phyloP scores from a whole-genome alignment of 495 filamentous ascomycete genomes.

The Rostrohypoxylon terebratum region DNA sequence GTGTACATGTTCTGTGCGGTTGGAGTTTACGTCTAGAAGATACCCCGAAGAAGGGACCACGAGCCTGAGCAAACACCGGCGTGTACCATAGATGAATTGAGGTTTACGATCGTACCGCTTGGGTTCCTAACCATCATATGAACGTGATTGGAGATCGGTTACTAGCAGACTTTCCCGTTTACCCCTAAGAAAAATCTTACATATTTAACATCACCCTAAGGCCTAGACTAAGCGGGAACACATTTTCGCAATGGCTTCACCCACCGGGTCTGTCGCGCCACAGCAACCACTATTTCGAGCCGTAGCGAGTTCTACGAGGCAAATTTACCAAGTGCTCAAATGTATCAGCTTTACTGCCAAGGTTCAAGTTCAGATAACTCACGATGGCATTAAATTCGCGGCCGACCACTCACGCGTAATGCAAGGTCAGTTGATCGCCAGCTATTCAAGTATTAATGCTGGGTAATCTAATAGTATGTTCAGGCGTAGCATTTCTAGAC shows the following conservation, averaged over 20 bases:
- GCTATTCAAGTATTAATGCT: neutral
- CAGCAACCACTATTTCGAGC: conserved; percentile 76
- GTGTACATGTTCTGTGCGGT: conserved; percentile 99
- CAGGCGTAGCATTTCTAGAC: conserved; percentile 84
- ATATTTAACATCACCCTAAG: conserved; percentile 6
- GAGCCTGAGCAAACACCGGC: conserved; percentile 44
- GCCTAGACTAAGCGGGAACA: neutral
- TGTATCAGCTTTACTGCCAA: conserved; percentile 85
- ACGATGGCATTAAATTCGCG: conserved; percentile 85
- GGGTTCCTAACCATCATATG: conserved; percentile 23
- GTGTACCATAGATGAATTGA: conserved; percentile 60
- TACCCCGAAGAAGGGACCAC: conserved; percentile 53
- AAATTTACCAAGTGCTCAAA: conserved; percentile 88
- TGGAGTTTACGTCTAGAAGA: conserved; percentile 93
- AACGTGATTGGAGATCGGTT: conserved; percentile 25
- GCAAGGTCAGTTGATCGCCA: conserved; percentile 69
- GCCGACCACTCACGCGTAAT: conserved; percentile 86
- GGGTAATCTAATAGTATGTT: conserved; percentile 22
- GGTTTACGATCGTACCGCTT: conserved; percentile 26
- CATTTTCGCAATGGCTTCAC: conserved; percentile 25
- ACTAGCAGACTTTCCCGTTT: conserved; percentile 6
- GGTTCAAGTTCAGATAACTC: conserved; percentile 84
- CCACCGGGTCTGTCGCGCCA: conserved; percentile 30
- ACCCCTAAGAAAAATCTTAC: neutral
- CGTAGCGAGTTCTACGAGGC: conserved; percentile 85